Evolutionary conservation across 2,329 filamentous ascomycete genomes (phyloP), one percentile per base, ranked within the genome.

Genomic region (Colletotrichum zoysiae): DNA sequence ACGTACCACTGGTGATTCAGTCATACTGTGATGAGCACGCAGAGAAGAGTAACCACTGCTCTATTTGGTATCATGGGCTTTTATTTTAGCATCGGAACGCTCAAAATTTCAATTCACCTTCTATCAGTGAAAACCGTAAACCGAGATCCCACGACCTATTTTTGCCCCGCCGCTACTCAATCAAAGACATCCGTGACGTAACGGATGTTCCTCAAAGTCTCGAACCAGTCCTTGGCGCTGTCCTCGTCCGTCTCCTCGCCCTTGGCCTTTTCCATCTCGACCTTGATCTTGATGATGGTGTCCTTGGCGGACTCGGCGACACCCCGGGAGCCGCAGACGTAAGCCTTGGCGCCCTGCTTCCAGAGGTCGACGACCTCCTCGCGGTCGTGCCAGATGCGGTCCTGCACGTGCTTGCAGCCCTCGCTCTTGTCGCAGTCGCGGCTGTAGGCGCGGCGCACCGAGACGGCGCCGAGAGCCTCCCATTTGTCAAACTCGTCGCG

Each of bases 131-230:
- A 8, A 40, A 51, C 4, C 20, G 18, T 12, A 38, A 38, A 14
- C 53, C 30, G 30, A 40, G 23, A 40, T 7, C 44, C 12, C 20
- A 20, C 14, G 18, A 9, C 5, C 44, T 2, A 3, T 26, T 26
- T 26, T 26, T 9, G n/a, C n/a, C 42, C 42, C 9, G 9, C 7
- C 18, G 67, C 20, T 16, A 30, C 8, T 23, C 62, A 88, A 74
- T 88, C 87, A 82, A 91, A 91, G 20, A 91, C 88, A 80, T 91
- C 89, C 2, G 86, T 88, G n/a, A 87, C 86, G 75, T 87, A 91
- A 23, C 89, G 81, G 78, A 87, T 85, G 71, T 90, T 89, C 70
- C 84, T 78, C 67, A 86, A 74, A 40, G 79, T 81, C 50, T 87
- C 84, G 74, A 87, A 87, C 85, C 85, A 88, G 65, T 79, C 79